phyloP scores from a whole-genome alignment of 768 basidiomycete genomes.

The Lactifluus echinatus region DNA sequence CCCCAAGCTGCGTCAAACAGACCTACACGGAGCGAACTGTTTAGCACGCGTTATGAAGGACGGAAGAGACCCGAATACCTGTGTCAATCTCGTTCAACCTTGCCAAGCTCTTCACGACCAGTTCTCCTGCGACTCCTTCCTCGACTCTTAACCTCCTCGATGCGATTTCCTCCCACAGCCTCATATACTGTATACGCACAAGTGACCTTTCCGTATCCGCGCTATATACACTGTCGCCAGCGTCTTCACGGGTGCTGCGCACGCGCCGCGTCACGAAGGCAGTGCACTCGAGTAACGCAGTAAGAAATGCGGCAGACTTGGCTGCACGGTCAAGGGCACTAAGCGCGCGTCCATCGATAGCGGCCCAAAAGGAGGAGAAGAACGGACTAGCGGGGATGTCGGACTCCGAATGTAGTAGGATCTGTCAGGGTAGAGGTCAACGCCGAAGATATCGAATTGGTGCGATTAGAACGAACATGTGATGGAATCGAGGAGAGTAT shows the following conservation, averaged over 20 bases:
- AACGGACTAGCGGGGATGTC: constrained; percentile 37
- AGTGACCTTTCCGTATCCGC: constrained; percentile 25
- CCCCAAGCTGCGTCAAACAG: constrained; percentile 47
- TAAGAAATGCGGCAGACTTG: constrained; percentile 56
- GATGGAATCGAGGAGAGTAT: constrained; percentile 74
- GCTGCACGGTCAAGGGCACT: constrained; percentile 41
- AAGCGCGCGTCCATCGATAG: constrained; percentile 59
- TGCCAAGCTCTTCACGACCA: constrained; percentile 37
- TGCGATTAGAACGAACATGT: constrained; percentile 36
- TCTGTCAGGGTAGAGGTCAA: constrained; percentile 19
- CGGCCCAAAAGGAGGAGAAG: constrained; percentile 78
- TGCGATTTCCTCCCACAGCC: constrained; percentile 42
- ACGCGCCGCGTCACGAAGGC: constrained; percentile 47
- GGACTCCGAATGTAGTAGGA: constrained; percentile 23
- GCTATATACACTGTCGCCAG: constrained; percentile 2
- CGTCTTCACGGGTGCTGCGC: constrained; percentile 21
- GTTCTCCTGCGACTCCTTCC: constrained; percentile 33
- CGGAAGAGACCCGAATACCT: constrained; percentile 22
- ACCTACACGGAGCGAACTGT: constrained; percentile 22
- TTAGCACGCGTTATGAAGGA: not conserved
- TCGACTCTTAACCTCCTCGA: constrained; percentile 40
- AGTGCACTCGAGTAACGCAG: constrained; percentile 61
- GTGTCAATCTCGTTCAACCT: constrained; percentile 23
- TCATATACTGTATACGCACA: constrained; percentile 37
- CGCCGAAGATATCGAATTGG: not conserved